Evolutionary conservation across 441 rosid genomes (phyloP), one percentile per base, ranked within the genome.

Genomic region (Kokia cookei): DNA sequence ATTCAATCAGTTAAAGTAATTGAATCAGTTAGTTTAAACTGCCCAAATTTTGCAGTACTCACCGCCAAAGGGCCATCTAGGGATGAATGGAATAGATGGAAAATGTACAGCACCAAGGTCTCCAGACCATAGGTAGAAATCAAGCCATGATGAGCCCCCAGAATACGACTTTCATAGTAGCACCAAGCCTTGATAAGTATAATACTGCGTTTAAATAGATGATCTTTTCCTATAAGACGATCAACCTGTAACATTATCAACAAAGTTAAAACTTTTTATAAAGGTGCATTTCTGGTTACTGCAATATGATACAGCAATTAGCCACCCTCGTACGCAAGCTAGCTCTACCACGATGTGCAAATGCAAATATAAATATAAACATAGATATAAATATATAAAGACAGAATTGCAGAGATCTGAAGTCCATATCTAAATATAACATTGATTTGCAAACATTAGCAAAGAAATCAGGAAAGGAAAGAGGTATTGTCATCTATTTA

Each of bases 101-200:
- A 94, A 72, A 92, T 91, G 77, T 94, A 92, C 29, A 92, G 73
- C 78, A 94, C 92, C 83, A 94, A 78, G 11, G 97, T 94, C 86
- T 94, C 98, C 88, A 94, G 76, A 40, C 95, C 98, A 86, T 92
- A 94, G 7, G 98, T 90, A 64, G 97, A 92, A 65, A 94, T 90
- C 80, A 94, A 81, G 71, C 94, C 97, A 83, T 92, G 97, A 81
- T 90, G 95, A 74, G 97, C 94, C 77, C 98, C 98, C 50, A 94
- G 98, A 69, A 94, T 90, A 62, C 95, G 95, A 37, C 97, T 92
- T 86, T 94, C 97, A 17, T 94, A 92, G 78, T 94, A 94, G 86
- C 98, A 92, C 98, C 98, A 94, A 69, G 97, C 94, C 77, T 94
- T 94, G 17, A 91, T 87, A 76, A 94, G 82, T 79, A 92, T 89